These are phyloP conservation scores for Aschersonia sp. DNA, from an alignment of 2,329 filamentous ascomycete genomes.

Conservation along the genomic window DNA sequence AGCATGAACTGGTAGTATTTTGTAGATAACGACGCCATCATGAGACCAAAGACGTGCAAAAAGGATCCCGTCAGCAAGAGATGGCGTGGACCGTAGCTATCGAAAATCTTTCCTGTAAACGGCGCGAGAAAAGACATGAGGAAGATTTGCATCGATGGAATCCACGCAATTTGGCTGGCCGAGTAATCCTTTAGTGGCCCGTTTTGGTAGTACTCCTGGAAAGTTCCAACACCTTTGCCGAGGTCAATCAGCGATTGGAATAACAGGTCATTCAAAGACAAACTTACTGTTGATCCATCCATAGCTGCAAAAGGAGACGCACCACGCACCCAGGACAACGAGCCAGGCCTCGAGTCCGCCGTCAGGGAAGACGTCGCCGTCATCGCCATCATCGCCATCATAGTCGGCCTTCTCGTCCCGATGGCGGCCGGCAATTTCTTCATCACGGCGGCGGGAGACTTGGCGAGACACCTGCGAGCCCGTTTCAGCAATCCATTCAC, in stretches of 20 bases:
- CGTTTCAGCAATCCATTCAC: conserved; percentile 3
- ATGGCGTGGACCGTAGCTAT: conserved; percentile 44
- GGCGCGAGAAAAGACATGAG: not conserved
- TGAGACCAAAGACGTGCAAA: conserved; percentile 41
- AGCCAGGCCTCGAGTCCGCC: conserved; percentile 17
- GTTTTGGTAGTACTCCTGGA: conserved; percentile 43
- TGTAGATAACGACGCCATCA: conserved; percentile 4
- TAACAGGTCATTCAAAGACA: not conserved
- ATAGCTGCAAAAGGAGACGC: conserved; percentile 19
- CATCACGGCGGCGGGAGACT: not conserved
- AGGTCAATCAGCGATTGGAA: not conserved
- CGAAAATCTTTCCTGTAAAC: conserved; percentile 27
- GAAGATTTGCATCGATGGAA: conserved; percentile 35
- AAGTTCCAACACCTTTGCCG: conserved; percentile 29
- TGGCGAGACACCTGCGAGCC: conserved; percentile 2
- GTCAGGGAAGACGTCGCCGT: conserved; percentile 7
- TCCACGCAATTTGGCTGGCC: conserved; percentile 45
- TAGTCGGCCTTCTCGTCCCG: too few relatives aligned
- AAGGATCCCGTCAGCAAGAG: conserved; percentile 37
- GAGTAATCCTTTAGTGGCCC: conserved; percentile 32
- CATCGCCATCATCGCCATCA: not conserved
- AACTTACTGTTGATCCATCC: conserved; percentile 12
- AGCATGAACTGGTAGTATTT: conserved; percentile 9
- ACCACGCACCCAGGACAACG: conserved; percentile 19
- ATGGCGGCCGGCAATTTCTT: too few relatives aligned